Evolutionary conservation across 371 early-diverging fungal genomes (phyloP).

Genomic region (Rhizopus arrhizus): DNA sequence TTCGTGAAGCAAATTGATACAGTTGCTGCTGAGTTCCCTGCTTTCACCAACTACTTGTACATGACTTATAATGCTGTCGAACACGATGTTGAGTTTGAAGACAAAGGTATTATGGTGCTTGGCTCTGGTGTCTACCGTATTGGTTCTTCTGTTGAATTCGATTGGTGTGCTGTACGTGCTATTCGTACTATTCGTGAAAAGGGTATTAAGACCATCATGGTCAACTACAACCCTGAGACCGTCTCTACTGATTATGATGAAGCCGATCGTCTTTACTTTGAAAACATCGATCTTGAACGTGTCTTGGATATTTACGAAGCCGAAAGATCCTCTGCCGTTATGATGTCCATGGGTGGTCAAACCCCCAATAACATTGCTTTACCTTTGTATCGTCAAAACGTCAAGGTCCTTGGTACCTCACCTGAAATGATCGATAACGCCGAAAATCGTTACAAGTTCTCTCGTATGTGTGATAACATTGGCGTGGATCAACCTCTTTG

Average conservation of each 20-base stretch:
- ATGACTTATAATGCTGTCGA: slow-evolving; percentile 91
- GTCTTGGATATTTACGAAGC: slow-evolving; percentile 92
- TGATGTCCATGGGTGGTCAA: slow-evolving; percentile 95
- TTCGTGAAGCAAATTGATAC: slow-evolving; percentile 98
- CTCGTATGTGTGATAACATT: slow-evolving; percentile 88
- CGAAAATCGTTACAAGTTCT: slow-evolving; percentile 95
- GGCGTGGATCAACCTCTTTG: slow-evolving; percentile 95
- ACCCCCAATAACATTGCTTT: slow-evolving; percentile 95
- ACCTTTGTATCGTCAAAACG: slow-evolving; percentile 78
- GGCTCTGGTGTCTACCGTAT: slow-evolving; percentile 97
- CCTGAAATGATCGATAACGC: slow-evolving; percentile 94
- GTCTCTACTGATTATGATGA: slow-evolving; percentile 97
- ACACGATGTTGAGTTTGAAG: slow-evolving; percentile 86
- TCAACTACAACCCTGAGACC: slow-evolving; percentile 97
- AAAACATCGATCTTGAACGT: slow-evolving; percentile 87
- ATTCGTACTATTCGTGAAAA: slow-evolving; percentile 85
- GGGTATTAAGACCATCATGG: slow-evolving; percentile 89
- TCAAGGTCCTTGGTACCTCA: slow-evolving; percentile 90
- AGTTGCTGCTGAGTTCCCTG: slow-evolving; percentile 96
- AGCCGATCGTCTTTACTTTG: slow-evolving; percentile 94
- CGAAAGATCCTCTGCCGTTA: slow-evolving; percentile 79
- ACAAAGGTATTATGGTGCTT: slow-evolving; percentile 90
- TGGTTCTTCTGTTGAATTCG: slow-evolving; percentile 94
- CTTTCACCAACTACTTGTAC: slow-evolving; percentile 94
- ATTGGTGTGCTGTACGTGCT: slow-evolving; percentile 95